phyloP scores from a whole-genome alignment of 1,139 yeast species.

The Yamadazyma aaseri region DNA sequence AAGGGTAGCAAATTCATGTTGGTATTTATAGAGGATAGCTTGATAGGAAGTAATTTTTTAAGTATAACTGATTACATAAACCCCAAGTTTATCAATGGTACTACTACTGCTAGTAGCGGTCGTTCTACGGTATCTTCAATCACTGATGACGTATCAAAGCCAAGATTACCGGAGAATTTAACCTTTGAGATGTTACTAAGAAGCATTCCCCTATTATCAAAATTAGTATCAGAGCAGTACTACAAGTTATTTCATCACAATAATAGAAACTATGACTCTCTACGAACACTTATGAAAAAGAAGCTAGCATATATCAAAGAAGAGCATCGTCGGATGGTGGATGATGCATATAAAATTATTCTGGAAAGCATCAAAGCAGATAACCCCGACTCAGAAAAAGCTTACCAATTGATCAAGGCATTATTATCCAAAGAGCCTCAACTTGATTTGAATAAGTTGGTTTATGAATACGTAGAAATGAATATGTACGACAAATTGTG shows the following conservation, averaged over 20 bases:
- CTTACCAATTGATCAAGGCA: conserved; percentile 31
- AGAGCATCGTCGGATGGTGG: conserved; percentile 36
- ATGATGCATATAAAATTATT: conserved; percentile 38
- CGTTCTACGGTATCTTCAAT: not conserved
- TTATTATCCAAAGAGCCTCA: conserved; percentile 38
- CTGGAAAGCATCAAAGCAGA: conserved; percentile 42
- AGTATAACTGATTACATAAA: conserved; percentile 13
- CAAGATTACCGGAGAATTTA: conserved; percentile 7
- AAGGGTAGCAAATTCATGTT: conserved; percentile 51
- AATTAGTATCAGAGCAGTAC: conserved; percentile 47
- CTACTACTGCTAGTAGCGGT: not conserved
- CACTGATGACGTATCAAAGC: not conserved
- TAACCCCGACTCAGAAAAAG: conserved; percentile 36
- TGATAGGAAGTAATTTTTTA: conserved; percentile 35
- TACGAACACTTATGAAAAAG: conserved; percentile 32
- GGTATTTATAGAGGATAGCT: conserved; percentile 50
- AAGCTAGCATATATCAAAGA: conserved; percentile 25
- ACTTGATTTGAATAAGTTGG: conserved; percentile 52
- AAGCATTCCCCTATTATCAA: conserved; percentile 46
- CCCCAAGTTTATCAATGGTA: conserved; percentile 8
- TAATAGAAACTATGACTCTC: conserved; percentile 31
- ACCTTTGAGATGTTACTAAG: conserved; percentile 47
- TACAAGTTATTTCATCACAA: conserved; percentile 45
- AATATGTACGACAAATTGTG: conserved; percentile 66
- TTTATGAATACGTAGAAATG: conserved; percentile 70